Evolutionary conservation across 306 rosid species (phyloP), one percentile per base, ranked within the genome.

Genomic region (Canavalia gladiata): DNA sequence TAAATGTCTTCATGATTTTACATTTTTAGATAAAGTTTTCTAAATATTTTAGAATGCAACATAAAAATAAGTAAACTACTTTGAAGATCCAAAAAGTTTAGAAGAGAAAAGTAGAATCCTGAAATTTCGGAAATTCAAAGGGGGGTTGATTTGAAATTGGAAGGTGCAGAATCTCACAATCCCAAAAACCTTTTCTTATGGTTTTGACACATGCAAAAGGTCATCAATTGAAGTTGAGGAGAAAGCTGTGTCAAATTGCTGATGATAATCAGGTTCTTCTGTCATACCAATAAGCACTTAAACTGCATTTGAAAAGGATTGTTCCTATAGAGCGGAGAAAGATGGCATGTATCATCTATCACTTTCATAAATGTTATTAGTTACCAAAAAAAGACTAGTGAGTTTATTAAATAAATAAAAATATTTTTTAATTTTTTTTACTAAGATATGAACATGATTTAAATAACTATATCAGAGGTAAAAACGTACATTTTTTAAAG

Each of bases 241-340:
- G 28, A 57, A 29, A 56, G 35, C 35, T 2, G 29, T 12, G 18
- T 30, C 34, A 70, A 49, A 12, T 1, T 71, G n/a, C 46, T 72
- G 28, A 47, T 49, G 42, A 39, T 55, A 5, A 10, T 28, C 18
- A 28, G 39, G 37, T 39, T 28, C 66, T 2, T 41, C 41, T 11
- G 43, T 31, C 42, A 57, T 34, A 41, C 2, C 29, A 57, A 74
- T 6, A 74, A 56, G 42, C 54, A 18, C 35, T 37, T 52, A 5
- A 35, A 28, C 7, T 7, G 7, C 47, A 39, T 28, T 73, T 57
- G 28, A n/a, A 52, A 71, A 52, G 29, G 35, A 34, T 34, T 71
- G 63, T 51, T 71, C 34, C 76, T 25, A 50, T 49, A 50, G 76
- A 12, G 12, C 37, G 35, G 46, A 35, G 46, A n/a, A 52, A 71